These are phyloP conservation scores for Citrus trifoliata DNA, from an alignment of 345 rosid genomes.

Conservation along the genomic window DNA sequence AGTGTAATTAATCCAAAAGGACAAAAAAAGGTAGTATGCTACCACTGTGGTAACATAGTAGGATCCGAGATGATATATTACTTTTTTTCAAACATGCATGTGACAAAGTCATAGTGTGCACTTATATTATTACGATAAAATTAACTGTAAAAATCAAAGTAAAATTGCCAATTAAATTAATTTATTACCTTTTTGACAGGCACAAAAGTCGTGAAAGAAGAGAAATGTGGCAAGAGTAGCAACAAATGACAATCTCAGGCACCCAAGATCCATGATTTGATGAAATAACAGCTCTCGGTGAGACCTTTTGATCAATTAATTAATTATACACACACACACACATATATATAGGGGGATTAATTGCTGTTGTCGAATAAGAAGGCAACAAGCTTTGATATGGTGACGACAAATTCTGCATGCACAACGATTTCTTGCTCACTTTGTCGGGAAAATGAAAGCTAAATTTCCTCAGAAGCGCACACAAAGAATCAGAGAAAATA, in stretches of 20 bases:
- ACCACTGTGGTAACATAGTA: too few species aligned
- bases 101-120: too few species aligned
- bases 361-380: not conserved
- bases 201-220: conserved; percentile 28
- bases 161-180: too few species aligned
- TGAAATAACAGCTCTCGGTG: not conserved
- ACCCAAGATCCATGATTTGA: conserved; percentile 17
- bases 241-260: not conserved
- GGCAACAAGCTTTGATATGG: not conserved
- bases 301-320: not conserved
- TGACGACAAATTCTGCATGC: not conserved
- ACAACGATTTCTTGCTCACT: conserved; percentile 12
- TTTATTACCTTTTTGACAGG: conserved; percentile 28
- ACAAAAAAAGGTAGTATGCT: too few species aligned
- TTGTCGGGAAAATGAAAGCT: not conserved
- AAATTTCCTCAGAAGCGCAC: not conserved
- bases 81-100: too few species aligned
- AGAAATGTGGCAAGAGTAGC: conserved; percentile 19
- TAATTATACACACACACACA: not conserved
- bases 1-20: too few species aligned
- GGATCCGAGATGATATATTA: too few species aligned
- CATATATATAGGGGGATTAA: not conserved
- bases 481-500: conserved; percentile 5
- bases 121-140: too few species aligned
- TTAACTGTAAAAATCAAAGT: too few species aligned